A percentile compares a stretch with the other conserved stretches of the same genome.
Conservation (phyloP, 805 yeast genomes). For the Cyberlindnera sargentensis region DNA sequence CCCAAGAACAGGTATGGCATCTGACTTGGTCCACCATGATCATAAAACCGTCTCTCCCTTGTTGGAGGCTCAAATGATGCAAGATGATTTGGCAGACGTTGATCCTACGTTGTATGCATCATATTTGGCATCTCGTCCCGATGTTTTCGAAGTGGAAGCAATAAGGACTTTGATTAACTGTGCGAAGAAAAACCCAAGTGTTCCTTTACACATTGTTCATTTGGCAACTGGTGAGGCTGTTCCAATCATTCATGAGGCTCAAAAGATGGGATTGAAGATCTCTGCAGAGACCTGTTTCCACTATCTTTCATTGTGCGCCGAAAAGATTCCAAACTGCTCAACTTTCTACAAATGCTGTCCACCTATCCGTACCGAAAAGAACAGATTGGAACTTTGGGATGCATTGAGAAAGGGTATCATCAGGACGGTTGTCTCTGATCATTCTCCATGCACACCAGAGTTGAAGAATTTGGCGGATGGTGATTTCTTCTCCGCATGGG, state of each 20-base stretch:
- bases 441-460: conserved; percentile 93
- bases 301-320: conserved; percentile 73
- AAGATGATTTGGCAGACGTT: conserved; percentile 30
- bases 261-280: conserved; percentile 48
- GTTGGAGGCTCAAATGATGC: conserved; percentile 34
- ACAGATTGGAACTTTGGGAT: conserved; percentile 69
- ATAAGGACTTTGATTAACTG: conserved; percentile 63
- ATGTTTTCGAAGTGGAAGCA: conserved; percentile 79
- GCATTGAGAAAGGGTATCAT: conserved; percentile 63
- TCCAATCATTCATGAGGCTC: conserved; percentile 65
- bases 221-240: conserved; percentile 80
- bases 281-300: conserved; percentile 95
- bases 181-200: conserved; percentile 47
- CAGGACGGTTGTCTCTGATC: conserved; percentile 88
- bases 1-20: conserved; percentile 44
- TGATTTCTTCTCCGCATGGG: conserved; percentile 92
- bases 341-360: conserved; percentile 94
- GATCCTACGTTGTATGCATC: conserved; percentile 24
- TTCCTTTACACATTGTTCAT: conserved; percentile 84
- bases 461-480: conserved; percentile 76
- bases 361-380: conserved; percentile 74
- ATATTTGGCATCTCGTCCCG: conserved; percentile 69
- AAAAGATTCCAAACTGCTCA: conserved; percentile 64
- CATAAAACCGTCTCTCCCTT: conserved; percentile 31
- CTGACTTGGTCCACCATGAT: conserved; percentile 25